phyloP scores from a whole-genome alignment of 257 asterid species.

The Solanum boliviense region DNA sequence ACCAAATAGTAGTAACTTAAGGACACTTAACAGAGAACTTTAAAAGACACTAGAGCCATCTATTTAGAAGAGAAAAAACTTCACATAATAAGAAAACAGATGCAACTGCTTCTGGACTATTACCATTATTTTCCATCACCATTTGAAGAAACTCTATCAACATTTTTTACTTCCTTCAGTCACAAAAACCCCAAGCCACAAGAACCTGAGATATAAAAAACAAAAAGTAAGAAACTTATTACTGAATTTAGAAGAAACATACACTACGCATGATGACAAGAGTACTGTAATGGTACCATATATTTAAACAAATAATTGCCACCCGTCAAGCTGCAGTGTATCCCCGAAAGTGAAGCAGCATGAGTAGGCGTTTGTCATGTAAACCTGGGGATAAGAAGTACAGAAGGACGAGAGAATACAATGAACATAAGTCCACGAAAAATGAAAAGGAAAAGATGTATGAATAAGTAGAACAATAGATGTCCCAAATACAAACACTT shows the following conservation, averaged over 20 bases:
- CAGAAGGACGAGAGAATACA: neutral
- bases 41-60: neutral
- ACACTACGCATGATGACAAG: neutral
- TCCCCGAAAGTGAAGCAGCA: conserved; percentile 49
- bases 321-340: conserved; percentile 60
- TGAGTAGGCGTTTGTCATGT: conserved; percentile 39
- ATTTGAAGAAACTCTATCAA: conserved; percentile 7
- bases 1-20: neutral
- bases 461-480: neutral
- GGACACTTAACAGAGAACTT: neutral
- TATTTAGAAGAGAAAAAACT: neutral
- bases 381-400: conserved; percentile 10
- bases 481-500: neutral
- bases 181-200: conserved; percentile 19
- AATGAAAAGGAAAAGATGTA: neutral
- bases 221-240: neutral
- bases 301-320: conserved; percentile 38
- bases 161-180: conserved; percentile 21
- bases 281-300: conserved; percentile 16
- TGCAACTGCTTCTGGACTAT: conserved; percentile 2
- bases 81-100: neutral
- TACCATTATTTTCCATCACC: neutral
- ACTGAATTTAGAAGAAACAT: neutral
- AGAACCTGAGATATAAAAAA: conserved; percentile 19
- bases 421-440: neutral